Percentiles rank a stretch among this genome's conserved stretches.
Conservation (phyloP, 108 stramenopile genomes). For the Chaetoceros muelleri region DNA sequence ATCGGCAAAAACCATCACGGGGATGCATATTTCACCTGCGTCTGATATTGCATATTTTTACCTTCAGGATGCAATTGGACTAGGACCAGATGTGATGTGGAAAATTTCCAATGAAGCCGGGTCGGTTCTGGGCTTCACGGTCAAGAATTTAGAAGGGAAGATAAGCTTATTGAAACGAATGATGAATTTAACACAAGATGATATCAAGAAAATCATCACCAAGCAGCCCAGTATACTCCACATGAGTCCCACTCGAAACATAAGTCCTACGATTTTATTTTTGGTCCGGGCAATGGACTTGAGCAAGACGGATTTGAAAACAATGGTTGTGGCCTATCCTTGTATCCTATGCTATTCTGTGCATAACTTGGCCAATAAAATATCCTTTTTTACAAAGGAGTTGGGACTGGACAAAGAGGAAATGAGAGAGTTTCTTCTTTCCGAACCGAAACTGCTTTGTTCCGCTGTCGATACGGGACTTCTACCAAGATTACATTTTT, state of each 20-base stretch:
- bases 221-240: constrained; percentile 54
- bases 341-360: constrained; percentile 46
- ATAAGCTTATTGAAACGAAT: constrained; percentile 35
- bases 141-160: constrained; percentile 47
- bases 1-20: too few relatives aligned
- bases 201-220: constrained; percentile 37
- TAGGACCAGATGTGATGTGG: constrained; percentile 76
- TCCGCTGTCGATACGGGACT: constrained; percentile 45
- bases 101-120: constrained; percentile 55
- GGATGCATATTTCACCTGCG: background rate
- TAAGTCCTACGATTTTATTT: constrained; percentile 49
- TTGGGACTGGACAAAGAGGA: constrained; percentile 42
- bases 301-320: constrained; percentile 36
- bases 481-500: constrained; percentile 43
- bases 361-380: constrained; percentile 39
- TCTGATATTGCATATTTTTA: constrained; percentile 74
- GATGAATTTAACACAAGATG: constrained; percentile 52
- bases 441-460: constrained; percentile 42
- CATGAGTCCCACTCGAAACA: constrained; percentile 46
- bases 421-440: constrained; percentile 34
- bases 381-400: constrained; percentile 45
- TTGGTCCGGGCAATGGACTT: constrained; percentile 42
- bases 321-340: constrained; percentile 46
- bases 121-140: constrained; percentile 62
- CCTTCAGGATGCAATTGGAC: constrained; percentile 51